Conservation (phyloP, 805 yeast species). For the Ogataea trehaloabstinens region DNA sequence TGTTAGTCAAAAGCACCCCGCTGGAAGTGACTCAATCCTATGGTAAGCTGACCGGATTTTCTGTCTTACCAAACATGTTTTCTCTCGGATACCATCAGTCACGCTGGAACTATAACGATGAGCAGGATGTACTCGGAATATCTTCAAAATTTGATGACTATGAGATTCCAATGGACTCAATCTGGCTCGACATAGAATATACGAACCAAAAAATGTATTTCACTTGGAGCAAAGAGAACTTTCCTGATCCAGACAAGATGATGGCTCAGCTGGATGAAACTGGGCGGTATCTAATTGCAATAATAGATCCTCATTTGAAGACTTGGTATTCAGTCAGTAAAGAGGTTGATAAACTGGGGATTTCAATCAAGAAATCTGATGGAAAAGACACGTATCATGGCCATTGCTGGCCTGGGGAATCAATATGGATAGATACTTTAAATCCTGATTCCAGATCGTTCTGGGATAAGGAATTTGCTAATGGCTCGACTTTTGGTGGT, state of each 20-base stretch:
- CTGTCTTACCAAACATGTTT: conserved; percentile 71
- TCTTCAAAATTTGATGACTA: conserved; percentile 65
- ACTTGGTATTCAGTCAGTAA: conserved; percentile 65
- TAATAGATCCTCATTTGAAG: conserved; percentile 91
- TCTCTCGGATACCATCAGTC: conserved; percentile 93
- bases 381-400: conserved; percentile 61
- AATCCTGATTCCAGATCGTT: conserved; percentile 56
- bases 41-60: conserved; percentile 68
- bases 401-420: conserved; percentile 98
- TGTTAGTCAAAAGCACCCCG: conserved; percentile 59
- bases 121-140: conserved; percentile 77
- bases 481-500: conserved; percentile 45
- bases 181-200: conserved; percentile 95
- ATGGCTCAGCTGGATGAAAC: conserved; percentile 60
- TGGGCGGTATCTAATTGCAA: conserved; percentile 77
- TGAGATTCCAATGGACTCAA: conserved; percentile 81
- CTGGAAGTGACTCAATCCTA: conserved; percentile 56
- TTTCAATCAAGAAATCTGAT: conserved; percentile 38
- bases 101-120: conserved; percentile 94
- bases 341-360: conserved; percentile 42
- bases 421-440: conserved; percentile 88
- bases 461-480: conserved; percentile 56
- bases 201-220: conserved; percentile 84
- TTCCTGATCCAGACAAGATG: conserved; percentile 76
- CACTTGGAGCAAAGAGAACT: conserved; percentile 77